These are phyloP conservation scores for Populus alba DNA, from an alignment of 345 rosid species.

Conservation along the genomic window DNA sequence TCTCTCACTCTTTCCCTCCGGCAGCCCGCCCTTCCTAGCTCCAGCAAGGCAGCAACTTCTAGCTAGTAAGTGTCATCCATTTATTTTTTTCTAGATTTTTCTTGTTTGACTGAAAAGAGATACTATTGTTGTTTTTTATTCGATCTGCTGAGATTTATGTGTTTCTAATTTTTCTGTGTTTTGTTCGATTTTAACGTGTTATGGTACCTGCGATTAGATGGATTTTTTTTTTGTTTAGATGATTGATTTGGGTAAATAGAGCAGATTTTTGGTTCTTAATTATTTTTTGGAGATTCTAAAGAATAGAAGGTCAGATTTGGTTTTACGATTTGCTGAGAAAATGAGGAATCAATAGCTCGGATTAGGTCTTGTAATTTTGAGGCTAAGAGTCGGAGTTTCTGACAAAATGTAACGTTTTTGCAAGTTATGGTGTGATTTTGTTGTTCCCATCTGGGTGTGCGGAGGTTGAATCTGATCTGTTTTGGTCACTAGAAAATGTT, in stretches of 20 bases:
- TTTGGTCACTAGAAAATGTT: not conserved
- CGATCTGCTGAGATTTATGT: conserved; percentile 24
- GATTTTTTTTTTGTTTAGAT: too few relatives aligned
- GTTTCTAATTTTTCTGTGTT: not conserved
- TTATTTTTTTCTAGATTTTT: not conserved
- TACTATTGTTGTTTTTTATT: not conserved
- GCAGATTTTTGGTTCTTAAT: too few relatives aligned
- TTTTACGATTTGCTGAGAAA: not conserved
- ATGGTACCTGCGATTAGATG: not conserved
- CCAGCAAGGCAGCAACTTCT: too few relatives aligned
- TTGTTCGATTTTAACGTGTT: not conserved
- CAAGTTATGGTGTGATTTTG: not conserved
- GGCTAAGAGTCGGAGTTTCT: not conserved
- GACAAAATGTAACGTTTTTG: not conserved
- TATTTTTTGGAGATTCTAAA: not conserved
- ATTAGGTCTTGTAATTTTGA: not conserved
- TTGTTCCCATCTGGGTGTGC: not conserved
- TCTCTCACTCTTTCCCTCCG: too few relatives aligned
- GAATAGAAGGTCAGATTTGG: not conserved
- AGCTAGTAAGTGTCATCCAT: too few relatives aligned
- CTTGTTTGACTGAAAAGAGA: too few relatives aligned
- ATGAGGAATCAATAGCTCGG: not conserved
- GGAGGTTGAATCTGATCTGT: not conserved
- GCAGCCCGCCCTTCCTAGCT: too few relatives aligned
- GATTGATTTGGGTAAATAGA: too few relatives aligned